Evolutionary conservation across 345 rosid genomes (phyloP), one percentile per base, ranked within the genome.

Genomic region (Gossypium arboreum): DNA sequence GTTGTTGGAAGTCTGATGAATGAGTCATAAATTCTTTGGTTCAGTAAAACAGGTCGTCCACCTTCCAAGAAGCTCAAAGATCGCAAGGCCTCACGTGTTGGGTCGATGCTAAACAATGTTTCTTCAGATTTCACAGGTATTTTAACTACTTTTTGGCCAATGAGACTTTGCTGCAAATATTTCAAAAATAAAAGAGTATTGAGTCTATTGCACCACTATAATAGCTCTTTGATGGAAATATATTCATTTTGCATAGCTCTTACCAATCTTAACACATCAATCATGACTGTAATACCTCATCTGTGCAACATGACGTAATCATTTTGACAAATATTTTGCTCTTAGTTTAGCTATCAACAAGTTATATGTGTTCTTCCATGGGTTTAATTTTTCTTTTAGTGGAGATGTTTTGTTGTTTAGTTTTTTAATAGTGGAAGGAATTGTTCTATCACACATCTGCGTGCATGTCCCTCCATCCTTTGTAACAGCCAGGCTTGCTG

Each of bases 41-140:
- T 75, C 89, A 93, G 99, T 85, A 96, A 93, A 83, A 79, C 85
- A 45, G 98, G 98, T 39, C 91, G 94, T 63, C 97, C 97, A 66
- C 97, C 96, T 70, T 80, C 86, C 41, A 90, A 86, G 81, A 96
- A 91, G 85, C 76, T 90, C 78, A 93, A 91, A 78, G 97, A 90
- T 79, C 88, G 91, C 79, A 96, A 90, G 79, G 86, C 86, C 64
- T 60, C 86, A 64, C 91, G 90, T 58, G 79, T 85, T 72, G 93
- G 86, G 74, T 79, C 81, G 71, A 76, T 83, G 76, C 75, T 81
- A 6, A 86, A 81, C 70, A 77, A 76, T 44, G 82, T 83, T 75
- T 82, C 94, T 71, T 74, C 86, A 52, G 97, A 88, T 78, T 83
- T 84, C 64, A 79, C 91, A 63, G 98, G 98, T 96, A 85, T 3